Evolutionary conservation across 2,329 filamentous ascomycete species (phyloP).

Genomic region (Lachnellula occidentalis): DNA sequence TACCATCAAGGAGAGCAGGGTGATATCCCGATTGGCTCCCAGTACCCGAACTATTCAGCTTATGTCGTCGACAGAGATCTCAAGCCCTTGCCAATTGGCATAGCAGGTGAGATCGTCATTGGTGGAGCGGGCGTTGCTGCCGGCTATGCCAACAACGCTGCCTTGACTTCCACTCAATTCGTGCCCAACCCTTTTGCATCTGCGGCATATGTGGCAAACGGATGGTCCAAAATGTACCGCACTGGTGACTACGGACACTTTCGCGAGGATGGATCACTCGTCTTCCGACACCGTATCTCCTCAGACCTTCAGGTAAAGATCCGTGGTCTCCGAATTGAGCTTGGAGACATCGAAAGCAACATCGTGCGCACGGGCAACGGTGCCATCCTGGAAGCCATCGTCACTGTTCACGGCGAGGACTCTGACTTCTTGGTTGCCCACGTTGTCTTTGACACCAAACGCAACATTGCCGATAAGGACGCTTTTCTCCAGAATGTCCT

Average conservation of each 20-base stretch:
- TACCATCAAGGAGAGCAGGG: slow-evolving; percentile 1
- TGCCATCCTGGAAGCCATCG: slow-evolving; percentile 18
- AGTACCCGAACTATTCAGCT: slow-evolving; percentile 17
- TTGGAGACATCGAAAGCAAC: slow-evolving; percentile 34
- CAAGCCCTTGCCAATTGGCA: slow-evolving; percentile 35
- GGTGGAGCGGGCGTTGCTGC: slow-evolving; percentile 34
- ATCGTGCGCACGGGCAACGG: slow-evolving; percentile 2
- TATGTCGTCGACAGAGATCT: slow-evolving; percentile 38
- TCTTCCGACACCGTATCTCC: slow-evolving; percentile 29
- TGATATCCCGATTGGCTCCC: slow-evolving; percentile 6
- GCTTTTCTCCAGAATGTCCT: slow-evolving; percentile 2
- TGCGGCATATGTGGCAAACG: not conserved
- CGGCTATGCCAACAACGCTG: slow-evolving; percentile 32
- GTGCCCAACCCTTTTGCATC: not conserved
- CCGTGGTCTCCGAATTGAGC: slow-evolving; percentile 36
- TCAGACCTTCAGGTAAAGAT: slow-evolving; percentile 35
- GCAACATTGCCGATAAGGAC: not conserved
- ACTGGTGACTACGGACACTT: slow-evolving; percentile 38
- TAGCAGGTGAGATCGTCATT: slow-evolving; percentile 39
- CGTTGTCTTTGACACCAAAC: slow-evolving; percentile 27
- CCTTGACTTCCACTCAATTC: slow-evolving; percentile 9
- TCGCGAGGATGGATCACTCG: slow-evolving; percentile 25
- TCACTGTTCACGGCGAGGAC: slow-evolving; percentile 20
- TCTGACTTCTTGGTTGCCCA: slow-evolving; percentile 32
- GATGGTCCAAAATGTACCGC: slow-evolving; percentile 24